Evolutionary conservation across 1,284 basidiomycete genomes (phyloP), one percentile per base, ranked within the genome.

Genomic region (Schizophyllum amplum): DNA sequence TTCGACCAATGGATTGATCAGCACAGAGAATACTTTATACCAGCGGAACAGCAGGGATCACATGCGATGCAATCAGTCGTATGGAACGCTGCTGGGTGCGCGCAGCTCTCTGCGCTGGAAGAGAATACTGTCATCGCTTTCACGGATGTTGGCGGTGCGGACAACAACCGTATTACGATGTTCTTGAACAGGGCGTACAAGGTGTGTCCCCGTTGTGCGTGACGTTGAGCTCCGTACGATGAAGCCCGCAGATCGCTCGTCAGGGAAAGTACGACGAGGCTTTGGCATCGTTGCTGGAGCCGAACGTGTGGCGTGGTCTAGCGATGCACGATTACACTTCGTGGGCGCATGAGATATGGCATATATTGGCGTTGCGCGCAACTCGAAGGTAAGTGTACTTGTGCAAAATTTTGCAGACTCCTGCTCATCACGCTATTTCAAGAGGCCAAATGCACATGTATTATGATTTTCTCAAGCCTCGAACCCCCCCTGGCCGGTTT

Each of bases 271-370:
- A 87, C 66, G 71, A 79, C 53, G 75, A 80, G 59, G 81, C 83
- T 3, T 69, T 91, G 42, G 71, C 79, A n/a, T 72, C 79, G 46
- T 74, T 92, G 20, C 71, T 92, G 13, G 80, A 86, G 56, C 83
- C 88, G 2, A 72, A 77, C 46, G 80, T 84, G 17, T 92, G 90
- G 89, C 73, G 76, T 4, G 81, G 84, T 5, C 70, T 92, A 51
- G 74, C 76, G 9, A 66, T 88, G 21, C 71, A 77, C 47, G 84
- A 87, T 66, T 87, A 87, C 67, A 71, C 73, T 25, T 69, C 76
- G 42, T 92, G 89, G 89, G 83, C 85, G 15, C 73, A 77, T 56
- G 80, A 86, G 65, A 77, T 91, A 42, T 92, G 90, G 89, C 81
- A 87, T 63, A 80, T 88, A 57, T 72, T 92, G 42, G 78, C 78